phyloP scores from a whole-genome alignment of 371 early-diverging fungal species.

The Caulochytrium protostelioides region DNA sequence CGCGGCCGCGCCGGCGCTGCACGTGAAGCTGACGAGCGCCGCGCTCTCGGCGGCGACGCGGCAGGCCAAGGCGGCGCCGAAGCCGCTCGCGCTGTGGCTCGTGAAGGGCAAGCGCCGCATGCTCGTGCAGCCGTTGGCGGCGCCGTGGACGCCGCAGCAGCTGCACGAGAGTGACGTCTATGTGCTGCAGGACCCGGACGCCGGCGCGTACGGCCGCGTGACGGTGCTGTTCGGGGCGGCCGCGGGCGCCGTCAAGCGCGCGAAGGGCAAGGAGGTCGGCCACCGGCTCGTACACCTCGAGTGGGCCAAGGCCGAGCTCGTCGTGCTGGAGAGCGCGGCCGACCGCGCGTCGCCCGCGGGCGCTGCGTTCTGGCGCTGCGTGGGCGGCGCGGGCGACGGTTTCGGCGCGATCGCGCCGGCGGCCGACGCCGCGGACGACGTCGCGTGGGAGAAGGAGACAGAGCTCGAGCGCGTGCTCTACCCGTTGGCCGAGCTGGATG shows the following conservation, averaged over 20 bases:
- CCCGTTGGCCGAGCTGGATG: no score
- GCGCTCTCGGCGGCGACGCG: neutral
- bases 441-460: no score
- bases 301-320: constrained; percentile 11
- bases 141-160: neutral
- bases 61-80: no score
- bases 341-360: no score
- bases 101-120: constrained; percentile 10
- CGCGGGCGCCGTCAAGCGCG: constrained; percentile 6
- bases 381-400: no score
- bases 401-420: no score
- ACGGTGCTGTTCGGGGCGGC: constrained; percentile 7
- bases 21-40: neutral
- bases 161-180: constrained; percentile 9
- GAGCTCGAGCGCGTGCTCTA: no score
- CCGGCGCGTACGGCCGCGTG: neutral
- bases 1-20: no score
- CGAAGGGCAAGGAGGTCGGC: constrained; percentile 11
- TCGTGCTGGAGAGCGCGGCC: constrained; percentile 6
- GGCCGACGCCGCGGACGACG: no score
- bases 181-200: constrained; percentile 4
- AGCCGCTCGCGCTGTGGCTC: constrained; percentile 1
- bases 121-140: constrained; percentile 2
- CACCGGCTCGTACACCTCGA: constrained; percentile 8
- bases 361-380: no score